A percentile compares a stretch with the other conserved stretches of the same genome.
phyloP scores from a whole-genome alignment of 225 moss, liverwort and hornwort species.

The Polytrichum formosum region DNA sequence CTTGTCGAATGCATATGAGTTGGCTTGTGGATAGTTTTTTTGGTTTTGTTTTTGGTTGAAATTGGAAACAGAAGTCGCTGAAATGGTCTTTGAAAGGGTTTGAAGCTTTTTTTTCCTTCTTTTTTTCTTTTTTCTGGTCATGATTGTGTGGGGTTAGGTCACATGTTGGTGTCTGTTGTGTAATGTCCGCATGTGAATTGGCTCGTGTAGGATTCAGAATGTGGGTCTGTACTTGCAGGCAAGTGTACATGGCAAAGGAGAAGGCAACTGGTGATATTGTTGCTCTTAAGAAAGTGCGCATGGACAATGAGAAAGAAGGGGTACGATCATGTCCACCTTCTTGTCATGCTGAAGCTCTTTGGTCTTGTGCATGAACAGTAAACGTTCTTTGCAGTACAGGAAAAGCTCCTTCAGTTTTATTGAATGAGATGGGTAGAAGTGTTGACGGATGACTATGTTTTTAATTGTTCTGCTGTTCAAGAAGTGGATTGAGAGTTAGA shows the following conservation, averaged over 20 bases:
- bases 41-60: too few relatives aligned
- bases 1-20: too few relatives aligned
- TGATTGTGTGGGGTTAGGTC: neutral
- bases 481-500: too few relatives aligned
- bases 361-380: too few relatives aligned
- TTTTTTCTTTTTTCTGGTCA: neutral
- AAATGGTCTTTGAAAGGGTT: neutral
- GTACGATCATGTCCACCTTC: slow-evolving; percentile 29
- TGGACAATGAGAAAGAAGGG: slow-evolving; percentile 99
- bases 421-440: too few relatives aligned
- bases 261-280: slow-evolving; percentile 83
- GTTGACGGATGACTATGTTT: too few relatives aligned
- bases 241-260: slow-evolving; percentile 95
- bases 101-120: neutral
- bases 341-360: neutral
- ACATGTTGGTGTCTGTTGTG: too few relatives aligned
- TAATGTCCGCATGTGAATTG: too few relatives aligned
- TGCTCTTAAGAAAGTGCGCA: slow-evolving; percentile 92
- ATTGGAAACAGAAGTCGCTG: neutral
- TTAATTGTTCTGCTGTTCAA: too few relatives aligned
- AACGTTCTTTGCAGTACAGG: too few relatives aligned
- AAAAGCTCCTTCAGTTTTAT: too few relatives aligned
- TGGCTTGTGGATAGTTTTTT: too few relatives aligned
- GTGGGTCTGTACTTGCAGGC: slow-evolving; percentile 30
- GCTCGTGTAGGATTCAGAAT: neutral